Conservation (phyloP, 2,329 filamentous ascomycete genomes). For the Sporothrix brasiliensis region DNA sequence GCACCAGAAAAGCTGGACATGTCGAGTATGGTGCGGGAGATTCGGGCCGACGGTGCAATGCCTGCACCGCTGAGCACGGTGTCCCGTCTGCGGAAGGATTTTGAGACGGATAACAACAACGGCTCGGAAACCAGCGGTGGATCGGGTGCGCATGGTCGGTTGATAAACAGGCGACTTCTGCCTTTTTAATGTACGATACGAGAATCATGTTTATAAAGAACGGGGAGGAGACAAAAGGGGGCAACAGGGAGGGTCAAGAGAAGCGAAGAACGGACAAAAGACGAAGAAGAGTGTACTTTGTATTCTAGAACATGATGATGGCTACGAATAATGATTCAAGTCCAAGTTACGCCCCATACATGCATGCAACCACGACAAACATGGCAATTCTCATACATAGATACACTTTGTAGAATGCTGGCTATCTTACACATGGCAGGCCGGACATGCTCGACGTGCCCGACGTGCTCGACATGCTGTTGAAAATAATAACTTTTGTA, state of each 20-base stretch:
- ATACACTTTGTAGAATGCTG: slow-evolving; percentile 21
- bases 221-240: background rate
- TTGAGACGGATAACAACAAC: slow-evolving; percentile 27
- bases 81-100: slow-evolving; percentile 6
- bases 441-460: background rate
- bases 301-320: slow-evolving; percentile 12
- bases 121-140: slow-evolving; percentile 29
- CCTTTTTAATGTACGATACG: slow-evolving; percentile 28
- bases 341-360: background rate
- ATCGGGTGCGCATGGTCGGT: slow-evolving; percentile 26
- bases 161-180: slow-evolving; percentile 26
- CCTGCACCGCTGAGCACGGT: background rate
- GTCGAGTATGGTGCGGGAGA: slow-evolving; percentile 16
- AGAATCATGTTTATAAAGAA: slow-evolving; percentile 1
- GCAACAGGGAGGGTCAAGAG: background rate
- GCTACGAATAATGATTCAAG: slow-evolving; percentile 25
- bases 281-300: slow-evolving; percentile 9
- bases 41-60: background rate
- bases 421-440: slow-evolving; percentile 31
- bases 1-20: background rate
- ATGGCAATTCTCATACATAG: slow-evolving; percentile 1
- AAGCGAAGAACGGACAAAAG: background rate
- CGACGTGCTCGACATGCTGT: background rate
- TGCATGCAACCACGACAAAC: background rate
- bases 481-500: background rate